phyloP scores from a whole-genome alignment of 2,329 filamentous ascomycete species.

The Fusarium burgessii region DNA sequence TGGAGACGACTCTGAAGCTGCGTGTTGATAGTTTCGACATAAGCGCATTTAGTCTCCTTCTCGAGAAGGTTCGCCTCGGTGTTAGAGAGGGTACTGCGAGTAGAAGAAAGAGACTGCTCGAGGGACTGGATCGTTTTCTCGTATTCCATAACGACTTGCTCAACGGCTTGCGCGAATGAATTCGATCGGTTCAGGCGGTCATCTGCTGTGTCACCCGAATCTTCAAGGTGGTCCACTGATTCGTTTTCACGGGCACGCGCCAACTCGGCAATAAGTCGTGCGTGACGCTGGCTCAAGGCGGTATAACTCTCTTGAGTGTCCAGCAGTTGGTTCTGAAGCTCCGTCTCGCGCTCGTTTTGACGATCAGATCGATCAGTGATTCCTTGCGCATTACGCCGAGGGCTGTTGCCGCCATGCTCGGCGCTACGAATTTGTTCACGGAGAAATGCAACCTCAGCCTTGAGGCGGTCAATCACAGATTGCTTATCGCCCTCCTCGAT shows the following conservation, averaged over 20 bases:
- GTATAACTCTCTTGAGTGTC: conserved; percentile 96
- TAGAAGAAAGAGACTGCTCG: conserved; percentile 91
- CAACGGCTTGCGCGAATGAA: conserved; percentile 94
- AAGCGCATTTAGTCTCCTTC: conserved; percentile 93
- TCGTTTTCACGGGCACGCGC: conserved; percentile 84
- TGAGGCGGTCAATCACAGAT: conserved; percentile 90
- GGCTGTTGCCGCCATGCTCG: conserved; percentile 64
- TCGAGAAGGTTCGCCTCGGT: conserved; percentile 91
- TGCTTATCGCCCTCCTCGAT: conserved; percentile 94
- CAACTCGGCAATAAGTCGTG: conserved; percentile 94
- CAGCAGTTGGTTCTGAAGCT: conserved; percentile 92
- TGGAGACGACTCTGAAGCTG: conserved; percentile 92
- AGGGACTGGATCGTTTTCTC: conserved; percentile 97
- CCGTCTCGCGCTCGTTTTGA: conserved; percentile 84
- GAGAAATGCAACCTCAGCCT: conserved; percentile 92
- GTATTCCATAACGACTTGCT: conserved; percentile 96
- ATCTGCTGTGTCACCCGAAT: conserved; percentile 79
- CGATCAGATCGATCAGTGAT: conserved; percentile 81
- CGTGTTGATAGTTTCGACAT: conserved; percentile 89
- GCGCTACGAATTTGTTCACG: conserved; percentile 94
- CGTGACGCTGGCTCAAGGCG: conserved; percentile 89
- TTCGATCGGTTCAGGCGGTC: conserved; percentile 94
- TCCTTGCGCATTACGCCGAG: conserved; percentile 63
- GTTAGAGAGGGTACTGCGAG: conserved; percentile 82
- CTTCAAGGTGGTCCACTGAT: conserved; percentile 68